Percentiles rank a stretch among this genome's conserved stretches.
Evolutionary conservation across 2,329 filamentous ascomycete genomes (phyloP).

Genomic region (Colletotrichum echinochloae): DNA sequence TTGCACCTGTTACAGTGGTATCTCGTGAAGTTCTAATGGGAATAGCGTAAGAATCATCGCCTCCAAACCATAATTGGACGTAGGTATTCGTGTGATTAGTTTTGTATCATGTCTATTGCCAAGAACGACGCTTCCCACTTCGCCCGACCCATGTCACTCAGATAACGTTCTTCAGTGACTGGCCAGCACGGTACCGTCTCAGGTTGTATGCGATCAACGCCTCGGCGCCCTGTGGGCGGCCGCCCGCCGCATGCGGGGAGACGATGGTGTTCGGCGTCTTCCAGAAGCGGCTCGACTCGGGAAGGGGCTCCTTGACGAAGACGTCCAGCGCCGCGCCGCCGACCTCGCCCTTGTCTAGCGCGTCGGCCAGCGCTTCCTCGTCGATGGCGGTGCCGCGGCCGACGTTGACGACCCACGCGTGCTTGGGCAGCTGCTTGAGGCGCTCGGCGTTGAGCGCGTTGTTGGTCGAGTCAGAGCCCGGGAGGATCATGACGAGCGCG

Average conservation of each 20-base stretch:
- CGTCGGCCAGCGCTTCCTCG: slow-evolving; percentile 61
- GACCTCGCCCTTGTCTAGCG: slow-evolving; percentile 56
- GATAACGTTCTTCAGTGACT: slow-evolving; percentile 68
- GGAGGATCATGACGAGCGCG: slow-evolving; percentile 76
- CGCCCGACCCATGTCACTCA: slow-evolving; percentile 2
- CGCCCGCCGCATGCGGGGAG: slow-evolving; percentile 70
- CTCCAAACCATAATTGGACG: background rate
- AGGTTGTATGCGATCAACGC: slow-evolving; percentile 71
- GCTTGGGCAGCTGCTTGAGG: slow-evolving; percentile 65
- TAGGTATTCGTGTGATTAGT: background rate
- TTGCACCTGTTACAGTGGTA: background rate
- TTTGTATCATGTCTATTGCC: slow-evolving; percentile 17
- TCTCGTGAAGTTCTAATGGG: background rate
- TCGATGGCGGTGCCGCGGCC: slow-evolving; percentile 62
- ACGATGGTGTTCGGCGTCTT: slow-evolving; percentile 64
- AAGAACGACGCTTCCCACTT: slow-evolving; percentile 1
- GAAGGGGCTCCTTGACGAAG: slow-evolving; percentile 60
- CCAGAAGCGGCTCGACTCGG: slow-evolving; percentile 59
- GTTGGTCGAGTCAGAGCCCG: slow-evolving; percentile 66
- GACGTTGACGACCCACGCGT: slow-evolving; percentile 68
- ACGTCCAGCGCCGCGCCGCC: slow-evolving; percentile 65
- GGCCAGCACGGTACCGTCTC: slow-evolving; percentile 68
- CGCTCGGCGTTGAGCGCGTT: slow-evolving; percentile 67
- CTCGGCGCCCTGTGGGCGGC: slow-evolving; percentile 70
- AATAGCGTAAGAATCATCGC: too few species aligned